These are phyloP conservation scores for Fraxinus velutina DNA, from an alignment of 305 asterid genomes.

Conservation along the genomic window DNA sequence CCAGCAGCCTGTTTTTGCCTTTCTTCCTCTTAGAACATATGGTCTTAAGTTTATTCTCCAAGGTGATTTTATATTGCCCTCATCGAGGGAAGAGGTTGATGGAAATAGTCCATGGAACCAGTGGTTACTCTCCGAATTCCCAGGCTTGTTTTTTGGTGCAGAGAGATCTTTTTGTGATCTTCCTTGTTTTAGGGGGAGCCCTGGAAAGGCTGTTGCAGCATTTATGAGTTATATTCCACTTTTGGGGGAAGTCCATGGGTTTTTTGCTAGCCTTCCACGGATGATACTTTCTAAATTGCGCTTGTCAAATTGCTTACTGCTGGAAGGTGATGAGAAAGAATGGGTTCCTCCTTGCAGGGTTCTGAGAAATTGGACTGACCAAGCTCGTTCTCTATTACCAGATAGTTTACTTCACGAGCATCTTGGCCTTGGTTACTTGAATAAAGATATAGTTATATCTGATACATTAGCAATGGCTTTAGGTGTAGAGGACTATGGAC, in stretches of 20 bases:
- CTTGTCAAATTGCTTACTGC: constrained; percentile 70
- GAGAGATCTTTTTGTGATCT: constrained; percentile 70
- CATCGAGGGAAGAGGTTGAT: constrained; percentile 98
- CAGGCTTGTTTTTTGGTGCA: constrained; percentile 73
- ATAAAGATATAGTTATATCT: constrained; percentile 69
- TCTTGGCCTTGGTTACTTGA: constrained; percentile 82
- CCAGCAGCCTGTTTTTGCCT: constrained; percentile 95
- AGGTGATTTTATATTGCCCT: constrained; percentile 92
- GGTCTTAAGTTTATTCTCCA: constrained; percentile 91
- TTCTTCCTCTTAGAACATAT: constrained; percentile 90
- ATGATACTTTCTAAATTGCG: constrained; percentile 75
- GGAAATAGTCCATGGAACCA: constrained; percentile 95
- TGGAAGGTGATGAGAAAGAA: constrained; percentile 52
- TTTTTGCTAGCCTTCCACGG: constrained; percentile 78
- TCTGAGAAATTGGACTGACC: constrained; percentile 78
- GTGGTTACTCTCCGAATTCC: constrained; percentile 85
- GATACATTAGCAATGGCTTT: constrained; percentile 78
- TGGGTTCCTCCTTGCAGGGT: constrained; percentile 95
- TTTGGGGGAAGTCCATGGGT: constrained; percentile 89
- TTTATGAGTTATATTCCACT: constrained; percentile 91
- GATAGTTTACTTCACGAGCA: constrained; percentile 68
- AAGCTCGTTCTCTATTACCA: constrained; percentile 61
- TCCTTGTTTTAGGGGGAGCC: constrained; percentile 64
- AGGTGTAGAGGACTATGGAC: constrained; percentile 90
- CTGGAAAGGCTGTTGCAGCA: constrained; percentile 70